Evolutionary conservation across 495 filamentous ascomycete species (phyloP).

Genomic region (Sporormia fimetaria): DNA sequence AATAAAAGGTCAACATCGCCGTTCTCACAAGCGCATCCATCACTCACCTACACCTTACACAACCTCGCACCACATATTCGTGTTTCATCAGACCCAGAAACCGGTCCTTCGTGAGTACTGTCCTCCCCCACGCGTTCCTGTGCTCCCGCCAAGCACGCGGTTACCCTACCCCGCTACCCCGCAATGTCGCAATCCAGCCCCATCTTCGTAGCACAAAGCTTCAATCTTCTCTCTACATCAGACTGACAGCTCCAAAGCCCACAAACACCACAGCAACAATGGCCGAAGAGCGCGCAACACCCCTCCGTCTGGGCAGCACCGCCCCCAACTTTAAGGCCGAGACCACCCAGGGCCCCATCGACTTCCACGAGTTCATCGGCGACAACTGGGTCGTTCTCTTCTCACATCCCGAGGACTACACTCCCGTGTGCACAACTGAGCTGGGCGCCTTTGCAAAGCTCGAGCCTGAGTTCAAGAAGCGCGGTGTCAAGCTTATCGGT

Average conservation of each 20-base stretch:
- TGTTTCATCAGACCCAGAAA: too few species aligned
- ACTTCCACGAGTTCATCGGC: conserved; percentile 96
- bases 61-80: too few species aligned
- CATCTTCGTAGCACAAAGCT: too few species aligned
- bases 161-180: too few species aligned
- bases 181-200: too few species aligned
- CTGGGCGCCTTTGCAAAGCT: conserved; percentile 94
- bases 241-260: conserved; percentile 9
- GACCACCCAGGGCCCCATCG: conserved; percentile 81
- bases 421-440: conserved; percentile 96
- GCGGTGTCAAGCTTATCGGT: conserved; percentile 90
- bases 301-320: conserved; percentile 74
- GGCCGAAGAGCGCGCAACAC: conserved; percentile 27
- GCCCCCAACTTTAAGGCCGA: conserved; percentile 93
- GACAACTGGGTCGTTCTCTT: conserved; percentile 92
- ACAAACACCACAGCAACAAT: conserved; percentile 21
- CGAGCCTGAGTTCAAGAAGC: conserved; percentile 89
- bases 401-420: conserved; percentile 76
- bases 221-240: too few species aligned
- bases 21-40: too few species aligned
- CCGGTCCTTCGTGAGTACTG: too few species aligned
- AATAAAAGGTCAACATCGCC: too few species aligned
- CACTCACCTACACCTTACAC: too few species aligned
- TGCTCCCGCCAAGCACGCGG: too few species aligned
- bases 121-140: too few species aligned